Percentiles rank a stretch among this genome's conserved stretches.
Conservation (phyloP, 371 early-diverging fungal genomes). For the Actinomucor elegans region DNA sequence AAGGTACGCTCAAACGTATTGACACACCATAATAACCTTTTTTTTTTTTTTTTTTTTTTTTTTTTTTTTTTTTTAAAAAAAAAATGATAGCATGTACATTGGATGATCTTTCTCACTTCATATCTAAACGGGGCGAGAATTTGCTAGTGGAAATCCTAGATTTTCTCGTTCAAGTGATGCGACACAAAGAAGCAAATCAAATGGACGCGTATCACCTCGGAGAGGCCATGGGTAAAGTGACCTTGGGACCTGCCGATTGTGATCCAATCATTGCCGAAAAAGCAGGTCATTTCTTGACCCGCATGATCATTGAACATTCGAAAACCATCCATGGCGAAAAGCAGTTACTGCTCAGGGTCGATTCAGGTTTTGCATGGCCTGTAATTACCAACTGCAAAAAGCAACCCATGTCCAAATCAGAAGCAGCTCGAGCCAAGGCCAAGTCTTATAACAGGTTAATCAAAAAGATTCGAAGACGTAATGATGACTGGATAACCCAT, state of each 20-base stretch:
- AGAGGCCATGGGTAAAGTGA: conserved; percentile 50
- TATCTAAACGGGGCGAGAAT: conserved; percentile 24
- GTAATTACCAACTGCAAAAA: background rate
- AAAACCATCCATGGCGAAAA: conserved; percentile 26
- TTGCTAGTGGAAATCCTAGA: conserved; percentile 40
- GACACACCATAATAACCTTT: too few species aligned
- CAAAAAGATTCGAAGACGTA: conserved; percentile 21
- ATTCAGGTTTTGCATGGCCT: conserved; percentile 24
- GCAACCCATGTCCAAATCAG: conserved; percentile 27
- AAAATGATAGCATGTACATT: conserved; percentile 9
- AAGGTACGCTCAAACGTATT: too few species aligned
- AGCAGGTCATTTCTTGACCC: conserved; percentile 43
- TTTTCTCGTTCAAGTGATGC: conserved; percentile 43
- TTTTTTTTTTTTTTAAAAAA: too few species aligned
- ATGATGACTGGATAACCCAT: conserved; percentile 22
- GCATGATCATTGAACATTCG: conserved; percentile 50
- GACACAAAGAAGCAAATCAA: conserved; percentile 37
- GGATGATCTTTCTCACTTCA: background rate
- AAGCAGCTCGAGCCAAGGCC: conserved; percentile 38
- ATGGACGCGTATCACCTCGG: conserved; percentile 46
- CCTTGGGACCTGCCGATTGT: conserved; percentile 45
- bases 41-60: too few species aligned
- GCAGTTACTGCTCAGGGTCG: conserved; percentile 15
- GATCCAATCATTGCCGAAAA: conserved; percentile 48
- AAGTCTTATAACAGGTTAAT: conserved; percentile 43